These are phyloP conservation scores for Nicotiana tabacum DNA, from an alignment of 257 asterid genomes.

Conservation along the genomic window DNA sequence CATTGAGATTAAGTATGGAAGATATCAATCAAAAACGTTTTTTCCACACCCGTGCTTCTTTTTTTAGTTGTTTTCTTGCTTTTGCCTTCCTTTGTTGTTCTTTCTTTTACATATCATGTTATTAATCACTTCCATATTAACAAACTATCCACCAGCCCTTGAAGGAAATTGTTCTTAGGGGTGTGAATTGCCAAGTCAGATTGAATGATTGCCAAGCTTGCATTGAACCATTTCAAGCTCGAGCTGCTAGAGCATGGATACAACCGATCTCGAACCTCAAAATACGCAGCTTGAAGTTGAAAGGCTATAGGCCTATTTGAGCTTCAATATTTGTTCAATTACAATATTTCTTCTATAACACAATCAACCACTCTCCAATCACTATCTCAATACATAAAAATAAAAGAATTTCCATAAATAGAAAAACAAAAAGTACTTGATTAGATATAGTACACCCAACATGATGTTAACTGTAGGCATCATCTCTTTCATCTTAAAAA, in stretches of 20 bases:
- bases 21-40: too few relatives aligned
- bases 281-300: neutral
- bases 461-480: neutral
- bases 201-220: neutral
- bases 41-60: neutral
- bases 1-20: too few relatives aligned
- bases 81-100: neutral
- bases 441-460: neutral
- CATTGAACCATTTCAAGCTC: neutral
- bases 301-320: neutral
- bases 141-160: neutral
- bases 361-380: neutral
- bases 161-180: neutral
- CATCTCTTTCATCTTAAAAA: neutral
- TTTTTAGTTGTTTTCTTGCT: neutral
- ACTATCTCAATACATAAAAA: neutral
- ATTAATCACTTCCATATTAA: neutral
- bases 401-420: neutral
- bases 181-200: neutral
- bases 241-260: neutral
- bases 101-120: conserved; percentile 1
- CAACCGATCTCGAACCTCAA: neutral
- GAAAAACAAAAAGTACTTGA: neutral
- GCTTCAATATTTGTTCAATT: neutral
- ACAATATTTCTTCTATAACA: neutral